Conservation (phyloP, 176 grass and related monocot genomes). For the Triticum turgidum region DNA sequence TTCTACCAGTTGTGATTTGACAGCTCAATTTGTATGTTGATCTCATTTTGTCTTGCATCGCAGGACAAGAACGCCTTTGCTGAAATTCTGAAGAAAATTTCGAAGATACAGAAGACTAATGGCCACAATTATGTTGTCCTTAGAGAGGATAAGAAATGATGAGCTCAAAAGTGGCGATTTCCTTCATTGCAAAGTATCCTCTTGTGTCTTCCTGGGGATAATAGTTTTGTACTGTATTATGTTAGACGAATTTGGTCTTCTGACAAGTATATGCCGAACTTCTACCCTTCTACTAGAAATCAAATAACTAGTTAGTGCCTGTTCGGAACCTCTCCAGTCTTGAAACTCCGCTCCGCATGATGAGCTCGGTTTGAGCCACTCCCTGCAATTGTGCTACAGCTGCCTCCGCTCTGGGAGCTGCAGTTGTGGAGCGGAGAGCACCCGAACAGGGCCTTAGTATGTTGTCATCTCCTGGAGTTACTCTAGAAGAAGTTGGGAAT, state of each 20-base stretch:
- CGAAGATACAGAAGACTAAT: constrained; percentile 81
- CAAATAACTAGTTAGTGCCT: background rate
- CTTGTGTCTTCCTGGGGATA: background rate
- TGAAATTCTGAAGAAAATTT: constrained; percentile 75
- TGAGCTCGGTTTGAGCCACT: no score
- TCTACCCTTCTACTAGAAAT: background rate
- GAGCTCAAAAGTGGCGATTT: background rate
- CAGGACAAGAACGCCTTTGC: constrained; percentile 79
- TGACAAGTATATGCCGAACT: background rate
- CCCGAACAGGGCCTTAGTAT: background rate
- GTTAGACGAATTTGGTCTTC: background rate
- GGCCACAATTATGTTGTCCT: constrained; percentile 72
- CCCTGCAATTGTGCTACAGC: no score
- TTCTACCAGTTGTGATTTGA: background rate
- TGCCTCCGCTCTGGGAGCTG: no score
- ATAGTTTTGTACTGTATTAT: constrained; percentile 22
- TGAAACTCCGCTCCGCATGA: no score
- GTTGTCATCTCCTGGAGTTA: background rate
- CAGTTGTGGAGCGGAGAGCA: no score
- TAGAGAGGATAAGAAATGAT: constrained; percentile 65
- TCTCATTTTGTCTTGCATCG: background rate
- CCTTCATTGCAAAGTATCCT: background rate
- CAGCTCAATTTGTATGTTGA: background rate
- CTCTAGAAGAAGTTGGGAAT: no score
- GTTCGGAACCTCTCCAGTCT: no score